Conservation (phyloP, 257 asterid genomes). For the Solanum ossicruentum region DNA sequence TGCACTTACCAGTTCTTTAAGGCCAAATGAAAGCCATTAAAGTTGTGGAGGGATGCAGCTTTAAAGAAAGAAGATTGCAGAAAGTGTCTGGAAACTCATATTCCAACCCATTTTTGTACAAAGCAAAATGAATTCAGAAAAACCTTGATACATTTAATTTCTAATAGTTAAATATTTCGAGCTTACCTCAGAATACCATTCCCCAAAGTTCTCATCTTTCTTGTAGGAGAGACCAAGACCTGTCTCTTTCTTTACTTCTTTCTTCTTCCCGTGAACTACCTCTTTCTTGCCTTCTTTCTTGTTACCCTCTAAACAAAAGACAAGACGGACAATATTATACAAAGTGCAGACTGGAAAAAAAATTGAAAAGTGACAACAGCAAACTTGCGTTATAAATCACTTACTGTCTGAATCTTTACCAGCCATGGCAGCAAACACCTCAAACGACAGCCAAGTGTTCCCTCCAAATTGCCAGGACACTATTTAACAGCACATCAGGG, state of each 20-base stretch:
- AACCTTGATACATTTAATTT: not conserved
- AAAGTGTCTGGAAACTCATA: not conserved
- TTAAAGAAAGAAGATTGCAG: not conserved
- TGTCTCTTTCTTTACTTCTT: slow-evolving; percentile 95
- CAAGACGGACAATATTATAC: not conserved
- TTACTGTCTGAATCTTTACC: not conserved
- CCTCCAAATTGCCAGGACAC: not conserved
- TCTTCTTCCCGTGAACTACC: slow-evolving; percentile 58
- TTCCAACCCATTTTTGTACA: not conserved
- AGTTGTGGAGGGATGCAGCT: not conserved
- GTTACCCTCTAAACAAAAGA: slow-evolving; percentile 50
- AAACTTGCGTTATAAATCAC: not conserved
- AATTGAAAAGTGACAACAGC: not conserved
- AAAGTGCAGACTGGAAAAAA: not conserved
- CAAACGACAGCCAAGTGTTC: not conserved
- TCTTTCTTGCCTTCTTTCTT: slow-evolving; percentile 88
- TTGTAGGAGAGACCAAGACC: slow-evolving; percentile 82
- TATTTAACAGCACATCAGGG: not conserved
- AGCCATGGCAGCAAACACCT: slow-evolving; percentile 1
- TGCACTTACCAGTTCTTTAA: not conserved
- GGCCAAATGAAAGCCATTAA: too few species aligned
- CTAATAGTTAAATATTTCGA: not conserved
- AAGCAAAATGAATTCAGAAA: not conserved
- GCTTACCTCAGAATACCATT: slow-evolving; percentile 97
- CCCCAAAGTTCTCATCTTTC: slow-evolving; percentile 94